Conservation (phyloP, 208 protist genomes). For the Angomonas desouzai region DNA sequence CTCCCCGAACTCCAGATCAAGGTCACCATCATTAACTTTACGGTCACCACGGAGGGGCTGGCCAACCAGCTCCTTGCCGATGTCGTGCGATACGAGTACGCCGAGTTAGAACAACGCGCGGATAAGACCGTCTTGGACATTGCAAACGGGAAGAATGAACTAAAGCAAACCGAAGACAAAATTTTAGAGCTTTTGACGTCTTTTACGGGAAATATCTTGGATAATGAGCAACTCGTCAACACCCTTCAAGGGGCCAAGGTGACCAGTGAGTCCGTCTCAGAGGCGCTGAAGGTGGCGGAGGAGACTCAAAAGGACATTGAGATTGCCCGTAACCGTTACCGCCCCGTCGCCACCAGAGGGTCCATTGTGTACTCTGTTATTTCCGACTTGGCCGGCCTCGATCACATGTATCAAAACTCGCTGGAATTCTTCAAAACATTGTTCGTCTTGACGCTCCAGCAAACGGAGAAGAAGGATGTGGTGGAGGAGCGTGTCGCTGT, state of each 20-base stretch:
- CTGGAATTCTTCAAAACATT: constrained; percentile 92
- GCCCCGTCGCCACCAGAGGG: constrained; percentile 90
- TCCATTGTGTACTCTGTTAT: constrained; percentile 95
- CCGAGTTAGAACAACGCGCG: constrained; percentile 89
- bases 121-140: constrained; percentile 93
- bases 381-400: constrained; percentile 82
- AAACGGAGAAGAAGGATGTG: constrained; percentile 73
- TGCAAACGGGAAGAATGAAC: constrained; percentile 92
- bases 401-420: constrained; percentile 95
- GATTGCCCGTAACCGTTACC: constrained; percentile 89
- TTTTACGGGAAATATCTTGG: constrained; percentile 94
- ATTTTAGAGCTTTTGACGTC: constrained; percentile 91
- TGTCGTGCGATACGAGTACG: constrained; percentile 89
- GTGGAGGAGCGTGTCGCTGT: constrained; percentile 75
- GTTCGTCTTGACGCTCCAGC: constrained; percentile 86
- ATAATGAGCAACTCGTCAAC: constrained; percentile 95
- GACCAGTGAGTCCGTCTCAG: constrained; percentile 88
- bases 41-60: constrained; percentile 88
- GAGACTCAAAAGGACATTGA: constrained; percentile 94
- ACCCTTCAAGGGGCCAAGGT: constrained; percentile 92
- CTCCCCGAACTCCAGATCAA: constrained; percentile 95
- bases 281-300: constrained; percentile 88
- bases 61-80: constrained; percentile 93
- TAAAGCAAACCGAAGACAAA: constrained; percentile 92
- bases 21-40: constrained; percentile 94